Base-by-base conservation (phyloP, 2,329 filamentous ascomycete species). In the Rutstroemia sp. region DNA sequence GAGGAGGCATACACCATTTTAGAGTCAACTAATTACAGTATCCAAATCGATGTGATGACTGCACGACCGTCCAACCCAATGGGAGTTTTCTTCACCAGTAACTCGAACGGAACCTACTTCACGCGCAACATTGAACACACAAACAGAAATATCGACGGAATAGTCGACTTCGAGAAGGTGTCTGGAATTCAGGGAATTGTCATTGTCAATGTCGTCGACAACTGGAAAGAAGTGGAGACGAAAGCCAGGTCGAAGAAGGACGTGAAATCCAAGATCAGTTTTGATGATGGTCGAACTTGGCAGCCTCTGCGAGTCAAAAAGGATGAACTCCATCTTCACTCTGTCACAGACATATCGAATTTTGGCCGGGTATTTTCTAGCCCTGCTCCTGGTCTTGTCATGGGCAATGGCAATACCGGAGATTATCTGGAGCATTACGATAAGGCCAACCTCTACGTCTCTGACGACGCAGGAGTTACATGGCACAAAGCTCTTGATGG, bases 71-170 rank as follows among this genome's bases (percentile, higher is more conserved):
- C 79, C 1, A 82, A 80, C 39, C 82, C 87, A 0, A 92, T 96
- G 82, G 95, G 94, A 37, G 85, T 88, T 10, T 78, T 99, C 56
- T 92, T 96, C 67, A 95, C 91, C 5, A 97, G 92, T 69, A 99
- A 99, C 70, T 97, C 92, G 34, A 95, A 97, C 69, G 94, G 94
- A 59, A 96, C 91, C 2, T 96, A 92, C 71, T 99, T 97, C 70
- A 94, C 88, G 2, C 85, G 87, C 67, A 97, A 96, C 66, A 81
- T 92, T 56, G 88, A 95, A 58, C 87, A 96, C 70, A 96, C 92
- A 37, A 97, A 99, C 71, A 87, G 92, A 65, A 88, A 92, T 66
- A 65, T 70, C 9, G 73, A 75, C 27, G 91, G 90, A 2, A 81
- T 85, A 57, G 92, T 99, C 51, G 94, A 99, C 71, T 99, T 97